Conservation (phyloP, 192 early-diverging fungal species). For the Borealophlyctis nickersoniae region DNA sequence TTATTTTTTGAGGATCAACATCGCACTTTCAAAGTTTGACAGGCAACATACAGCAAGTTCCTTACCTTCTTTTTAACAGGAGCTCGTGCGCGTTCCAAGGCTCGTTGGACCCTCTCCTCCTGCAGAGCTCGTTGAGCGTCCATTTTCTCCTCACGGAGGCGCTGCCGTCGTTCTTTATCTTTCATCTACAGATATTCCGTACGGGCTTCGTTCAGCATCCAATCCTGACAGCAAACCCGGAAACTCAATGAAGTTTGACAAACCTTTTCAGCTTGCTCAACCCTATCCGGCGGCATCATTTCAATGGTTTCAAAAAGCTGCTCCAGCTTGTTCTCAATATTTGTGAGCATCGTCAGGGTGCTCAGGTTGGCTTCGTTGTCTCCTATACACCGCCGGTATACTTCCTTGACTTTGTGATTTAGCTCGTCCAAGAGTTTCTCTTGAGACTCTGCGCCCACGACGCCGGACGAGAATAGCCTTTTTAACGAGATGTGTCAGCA, state of each 20-base stretch:
- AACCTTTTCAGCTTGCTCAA: conserved; percentile 63
- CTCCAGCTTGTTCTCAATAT: conserved; percentile 57
- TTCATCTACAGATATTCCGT: conserved; percentile 35
- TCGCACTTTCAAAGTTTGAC: background rate
- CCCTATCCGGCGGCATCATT: conserved; percentile 57
- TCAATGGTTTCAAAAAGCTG: conserved; percentile 60
- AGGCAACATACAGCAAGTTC: background rate
- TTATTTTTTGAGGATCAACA: too few species aligned
- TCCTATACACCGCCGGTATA: conserved; percentile 53
- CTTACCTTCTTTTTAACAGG: conserved; percentile 61
- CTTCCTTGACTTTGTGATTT: conserved; percentile 58
- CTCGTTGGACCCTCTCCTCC: conserved; percentile 55
- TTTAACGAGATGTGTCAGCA: background rate
- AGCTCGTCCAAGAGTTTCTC: conserved; percentile 54
- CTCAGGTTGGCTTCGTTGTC: conserved; percentile 54
- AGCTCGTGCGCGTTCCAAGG: conserved; percentile 55
- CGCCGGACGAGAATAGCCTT: conserved; percentile 45
- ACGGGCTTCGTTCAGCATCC: background rate
- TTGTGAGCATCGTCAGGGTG: conserved; percentile 58
- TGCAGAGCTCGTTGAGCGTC: conserved; percentile 50
- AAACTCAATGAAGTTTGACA: background rate
- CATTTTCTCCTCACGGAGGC: conserved; percentile 57
- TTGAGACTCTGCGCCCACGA: conserved; percentile 49
- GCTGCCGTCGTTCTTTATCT: conserved; percentile 56
- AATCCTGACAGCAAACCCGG: background rate